Conservation (phyloP, 495 filamentous ascomycete species). For the Trichoderma parareesei region DNA sequence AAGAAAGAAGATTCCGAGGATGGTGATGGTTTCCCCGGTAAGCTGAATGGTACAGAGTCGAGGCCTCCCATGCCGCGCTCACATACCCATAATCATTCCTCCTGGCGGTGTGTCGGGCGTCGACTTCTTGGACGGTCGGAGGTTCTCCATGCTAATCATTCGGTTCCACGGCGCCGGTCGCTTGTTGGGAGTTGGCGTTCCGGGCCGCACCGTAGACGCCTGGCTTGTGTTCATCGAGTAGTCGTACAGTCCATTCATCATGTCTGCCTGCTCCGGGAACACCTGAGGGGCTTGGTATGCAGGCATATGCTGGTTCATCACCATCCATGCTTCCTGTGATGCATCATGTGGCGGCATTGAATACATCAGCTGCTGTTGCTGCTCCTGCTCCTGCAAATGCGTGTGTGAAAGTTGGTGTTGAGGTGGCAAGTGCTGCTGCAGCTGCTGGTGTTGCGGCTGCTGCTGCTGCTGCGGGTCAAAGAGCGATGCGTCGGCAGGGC, state of each 20-base stretch:
- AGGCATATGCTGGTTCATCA: neutral
- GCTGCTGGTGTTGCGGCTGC: neutral
- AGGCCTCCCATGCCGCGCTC: neutral
- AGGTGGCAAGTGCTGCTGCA: neutral
- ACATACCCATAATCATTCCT: constrained; percentile 7
- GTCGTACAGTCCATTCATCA: neutral
- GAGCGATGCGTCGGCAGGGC: constrained; percentile 1
- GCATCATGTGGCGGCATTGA: neutral
- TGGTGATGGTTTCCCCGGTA: neutral
- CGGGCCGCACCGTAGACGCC: neutral
- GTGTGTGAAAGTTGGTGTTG: neutral
- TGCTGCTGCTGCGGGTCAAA: neutral
- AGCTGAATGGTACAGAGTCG: too few relatives aligned
- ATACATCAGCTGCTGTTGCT: constrained; percentile 10
- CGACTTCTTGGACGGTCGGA: constrained; percentile 7
- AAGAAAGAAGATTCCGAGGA: neutral
- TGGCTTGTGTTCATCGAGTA: constrained; percentile 9
- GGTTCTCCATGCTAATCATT: constrained; percentile 10
- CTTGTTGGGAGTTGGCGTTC: constrained; percentile 4
- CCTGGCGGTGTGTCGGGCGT: constrained; percentile 1
- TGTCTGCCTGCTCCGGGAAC: neutral
- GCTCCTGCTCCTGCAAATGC: neutral
- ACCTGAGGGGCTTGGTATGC: neutral
- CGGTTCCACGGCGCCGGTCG: constrained; percentile 8
- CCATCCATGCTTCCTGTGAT: constrained; percentile 5